Base-by-base conservation (phyloP, 1,284 basidiomycete species). In the Sanguinoderma infundibulare region DNA sequence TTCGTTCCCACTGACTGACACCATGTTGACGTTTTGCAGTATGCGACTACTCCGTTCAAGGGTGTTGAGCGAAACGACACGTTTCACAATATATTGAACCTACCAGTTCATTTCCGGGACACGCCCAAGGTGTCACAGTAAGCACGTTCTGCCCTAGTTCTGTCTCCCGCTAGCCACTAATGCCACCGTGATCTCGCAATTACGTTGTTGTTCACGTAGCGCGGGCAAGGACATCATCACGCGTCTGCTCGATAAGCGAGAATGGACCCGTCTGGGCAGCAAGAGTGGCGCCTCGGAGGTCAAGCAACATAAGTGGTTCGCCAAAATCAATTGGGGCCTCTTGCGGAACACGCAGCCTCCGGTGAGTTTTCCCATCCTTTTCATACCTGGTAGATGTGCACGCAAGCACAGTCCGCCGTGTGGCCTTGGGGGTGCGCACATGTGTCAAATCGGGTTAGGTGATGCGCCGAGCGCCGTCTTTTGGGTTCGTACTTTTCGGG, bases 291-390 rank as follows among this genome's bases (percentile, higher is more conserved):
- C 98, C 50, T 96, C 94, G 70, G 98, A 99, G 78, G 96, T 99
- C 71, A 99, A 99, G 82, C 91, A 94, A 69, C 96, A 98, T 84
- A 98, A 96, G 76, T 99, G 98, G 98, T 99, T 99, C 80, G 81
- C 84, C 30, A 94, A 93, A 72, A 89, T 98, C 74, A 97, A 95
- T 77, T 99, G 97, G 98, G 98, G 97, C 28, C 81, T 99, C 65
- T 78, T 99, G 73, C 86, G 98, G 67, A 92, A 99, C 79, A 91
- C 89, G 71, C 90, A 90, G 70, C 98, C 97, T 59, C 97, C 98
- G 75, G 96, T 95, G 77, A 71, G 90, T 85, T 39, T 51, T 54
- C 46, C 53, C 47, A 60, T 65, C 60, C 62, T 50, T 38, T 17
- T 36, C 53, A 30, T 38, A 61, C 54, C 26, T 26, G 59, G 59